Percentiles rank a stretch among this genome's conserved stretches.
Evolutionary conservation across 495 filamentous ascomycete genomes (phyloP).

Genomic region (Aspergillus carlsbadensis): DNA sequence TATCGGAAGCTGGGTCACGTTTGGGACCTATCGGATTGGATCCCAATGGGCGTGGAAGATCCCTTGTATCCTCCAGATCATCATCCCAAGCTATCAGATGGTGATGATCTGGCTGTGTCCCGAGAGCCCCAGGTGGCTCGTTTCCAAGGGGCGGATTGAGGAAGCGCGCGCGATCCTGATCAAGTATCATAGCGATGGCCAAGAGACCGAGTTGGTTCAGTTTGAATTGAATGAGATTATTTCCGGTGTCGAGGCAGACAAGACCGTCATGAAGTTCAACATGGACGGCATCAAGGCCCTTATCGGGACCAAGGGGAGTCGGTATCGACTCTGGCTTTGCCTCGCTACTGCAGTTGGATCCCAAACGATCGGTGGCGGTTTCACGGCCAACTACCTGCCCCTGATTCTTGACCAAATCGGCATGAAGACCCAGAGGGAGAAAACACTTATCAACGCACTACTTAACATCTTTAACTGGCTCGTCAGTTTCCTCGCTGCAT

Average conservation of each 20-base stretch:
- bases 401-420: constrained; percentile 1
- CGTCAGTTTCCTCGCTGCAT: too few relatives aligned
- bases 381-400: not conserved
- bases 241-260: too few relatives aligned
- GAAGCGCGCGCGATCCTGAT: not conserved
- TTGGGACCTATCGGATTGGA: constrained; percentile 51
- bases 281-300: too few relatives aligned
- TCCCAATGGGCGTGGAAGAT: constrained; percentile 51
- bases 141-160: not conserved
- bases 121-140: not conserved
- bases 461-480: not conserved
- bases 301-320: too few relatives aligned
- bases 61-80: constrained; percentile 49
- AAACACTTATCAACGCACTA: not conserved
- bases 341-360: not conserved
- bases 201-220: not conserved
- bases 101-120: constrained; percentile 41
- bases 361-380: not conserved
- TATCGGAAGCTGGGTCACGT: constrained; percentile 56
- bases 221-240: not conserved
- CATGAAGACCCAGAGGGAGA: not conserved
- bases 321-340: not conserved
- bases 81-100: constrained; percentile 44
- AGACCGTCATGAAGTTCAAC: too few relatives aligned
- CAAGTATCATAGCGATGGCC: not conserved